Conservation (phyloP, 257 asterid species). For the Solanum rostratum region DNA sequence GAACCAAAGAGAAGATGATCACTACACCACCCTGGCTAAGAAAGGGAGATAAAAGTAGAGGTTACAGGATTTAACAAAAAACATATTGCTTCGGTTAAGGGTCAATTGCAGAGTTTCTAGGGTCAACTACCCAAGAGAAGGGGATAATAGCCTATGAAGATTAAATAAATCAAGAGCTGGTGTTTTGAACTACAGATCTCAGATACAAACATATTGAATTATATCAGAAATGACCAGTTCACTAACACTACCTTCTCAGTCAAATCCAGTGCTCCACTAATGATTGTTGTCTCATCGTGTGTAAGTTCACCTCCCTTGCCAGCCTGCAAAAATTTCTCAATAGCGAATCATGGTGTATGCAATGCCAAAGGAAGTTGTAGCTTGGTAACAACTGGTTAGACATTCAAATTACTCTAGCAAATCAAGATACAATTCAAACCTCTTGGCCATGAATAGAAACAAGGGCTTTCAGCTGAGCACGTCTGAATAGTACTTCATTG, state of each 20-base stretch:
- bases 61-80: not conserved
- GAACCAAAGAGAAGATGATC: not conserved
- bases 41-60: not conserved
- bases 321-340: conserved; percentile 37
- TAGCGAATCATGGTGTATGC: not conserved
- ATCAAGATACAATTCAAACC: conserved; percentile 27
- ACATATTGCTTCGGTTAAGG: not conserved
- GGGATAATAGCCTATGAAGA: not conserved
- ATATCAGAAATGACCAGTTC: not conserved
- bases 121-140: not conserved
- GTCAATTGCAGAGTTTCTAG: not conserved
- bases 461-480: conserved; percentile 95
- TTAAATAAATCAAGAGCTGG: not conserved
- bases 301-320: conserved; percentile 99
- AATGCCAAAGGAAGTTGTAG: not conserved
- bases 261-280: conserved; percentile 94
- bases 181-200: not conserved
- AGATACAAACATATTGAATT: not conserved
- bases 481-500: conserved; percentile 86
- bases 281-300: conserved; percentile 94
- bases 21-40: not conserved
- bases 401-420: not conserved
- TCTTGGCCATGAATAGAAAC: conserved; percentile 92
- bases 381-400: not conserved
- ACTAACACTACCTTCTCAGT: conserved; percentile 66